Base-by-base conservation (phyloP, 2,329 filamentous ascomycete genomes). In the Penicillium fuscoglaucum region DNA sequence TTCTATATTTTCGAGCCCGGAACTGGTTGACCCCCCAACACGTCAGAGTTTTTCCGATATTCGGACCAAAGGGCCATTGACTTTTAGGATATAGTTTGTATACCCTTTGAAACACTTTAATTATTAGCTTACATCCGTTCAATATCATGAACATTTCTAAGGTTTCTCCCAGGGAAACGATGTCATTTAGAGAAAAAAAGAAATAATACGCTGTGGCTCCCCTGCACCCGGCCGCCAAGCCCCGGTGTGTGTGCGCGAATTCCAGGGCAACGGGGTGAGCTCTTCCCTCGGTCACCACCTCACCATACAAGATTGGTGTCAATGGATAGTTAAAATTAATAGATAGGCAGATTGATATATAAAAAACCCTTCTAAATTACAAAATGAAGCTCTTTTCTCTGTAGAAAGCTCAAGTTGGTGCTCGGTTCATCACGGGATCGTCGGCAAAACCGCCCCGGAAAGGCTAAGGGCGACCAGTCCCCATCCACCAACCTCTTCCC, bases 371-470 rank as follows among this genome's bases (percentile, higher is more conserved):
- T 45, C 5, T 19, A 12, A 21, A 33, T 26, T 26, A 55, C 19
- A 37, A 53, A 15, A 53, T 46, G 0, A 33, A 53, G 33, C 48
- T 57, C 26, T n/a, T 31, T 52, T 13, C 19, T 26, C 26, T 46
- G 55, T 41, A 45, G 24, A 52, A 53, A 46, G 29, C 31, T 43
- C 45, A 48, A 41, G 26, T 45, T 35, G 47, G 46, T 57, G 66
- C 62, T 74, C 72, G 73, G 73, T 71, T 71, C 71, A 75, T 75
- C 72, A 74, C 73, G 73, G 73, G 73, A 75, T 69, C 69, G 67
- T 74, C 73, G 73, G 73, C 72, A 75, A 75, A 76, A 74, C 72
- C 72, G 72, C 72, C 74, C 74, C 72, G 72, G 71, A 73, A 71
- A 72, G 72, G 72, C 67, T 71, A 74, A 73, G 72, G 65, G 67